A percentile compares a stretch with the other conserved stretches of the same genome.
These are phyloP conservation scores for Annulohypoxylon truncatum DNA, from an alignment of 2,329 filamentous ascomycete genomes.

Conservation along the genomic window DNA sequence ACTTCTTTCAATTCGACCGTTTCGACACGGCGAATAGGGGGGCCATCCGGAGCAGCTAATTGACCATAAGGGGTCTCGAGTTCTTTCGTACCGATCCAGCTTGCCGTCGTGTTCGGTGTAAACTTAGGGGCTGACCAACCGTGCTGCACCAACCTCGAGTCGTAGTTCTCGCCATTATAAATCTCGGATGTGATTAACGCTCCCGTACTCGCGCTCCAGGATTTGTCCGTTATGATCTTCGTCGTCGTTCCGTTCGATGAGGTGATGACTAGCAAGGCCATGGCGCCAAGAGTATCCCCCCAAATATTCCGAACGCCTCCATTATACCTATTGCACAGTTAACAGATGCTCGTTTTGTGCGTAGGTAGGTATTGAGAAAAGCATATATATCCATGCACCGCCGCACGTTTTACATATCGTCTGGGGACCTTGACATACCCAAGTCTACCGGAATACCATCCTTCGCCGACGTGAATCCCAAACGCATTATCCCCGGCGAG, in stretches of 20 bases:
- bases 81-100: conserved; percentile 49
- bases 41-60: conserved; percentile 50
- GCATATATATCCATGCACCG: too few relatives aligned
- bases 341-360: background rate
- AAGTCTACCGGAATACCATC: conserved; percentile 62
- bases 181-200: conserved; percentile 46
- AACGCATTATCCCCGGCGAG: conserved; percentile 54
- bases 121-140: conserved; percentile 41
- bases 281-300: conserved; percentile 49
- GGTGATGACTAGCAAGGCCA: conserved; percentile 49
- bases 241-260: conserved; percentile 27
- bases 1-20: conserved; percentile 43
- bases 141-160: conserved; percentile 44
- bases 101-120: conserved; percentile 48
- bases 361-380: too few relatives aligned
- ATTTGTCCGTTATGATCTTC: conserved; percentile 47
- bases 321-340: conserved; percentile 38
- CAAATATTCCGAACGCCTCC: conserved; percentile 47
- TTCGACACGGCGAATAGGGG: conserved; percentile 49
- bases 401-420: background rate
- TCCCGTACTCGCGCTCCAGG: conserved; percentile 47
- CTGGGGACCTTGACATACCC: conserved; percentile 37
- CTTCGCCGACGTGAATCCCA: conserved; percentile 61
- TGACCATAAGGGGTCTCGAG: conserved; percentile 38
- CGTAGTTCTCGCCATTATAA: conserved; percentile 50